A percentile compares a stretch with the other conserved stretches of the same genome.
Conservation (phyloP, 2,329 filamentous ascomycete genomes). For the Raffaelea deltoideospora region DNA sequence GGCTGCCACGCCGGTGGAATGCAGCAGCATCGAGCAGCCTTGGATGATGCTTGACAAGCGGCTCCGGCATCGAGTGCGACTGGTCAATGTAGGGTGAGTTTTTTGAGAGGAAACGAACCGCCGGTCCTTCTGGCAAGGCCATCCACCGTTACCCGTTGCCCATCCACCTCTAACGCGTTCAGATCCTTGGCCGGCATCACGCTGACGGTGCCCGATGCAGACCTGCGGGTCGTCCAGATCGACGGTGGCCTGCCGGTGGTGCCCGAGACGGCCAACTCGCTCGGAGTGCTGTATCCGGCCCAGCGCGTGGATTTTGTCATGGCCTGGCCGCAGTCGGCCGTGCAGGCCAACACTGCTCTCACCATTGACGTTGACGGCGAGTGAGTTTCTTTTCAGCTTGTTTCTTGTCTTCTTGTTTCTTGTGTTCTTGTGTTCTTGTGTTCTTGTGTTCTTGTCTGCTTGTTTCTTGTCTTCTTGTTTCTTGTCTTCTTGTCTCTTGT, state of each 20-base stretch:
- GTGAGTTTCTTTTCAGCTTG: too few relatives aligned
- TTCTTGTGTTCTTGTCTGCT: too few relatives aligned
- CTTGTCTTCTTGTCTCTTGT: too few relatives aligned
- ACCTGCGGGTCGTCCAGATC: slow-evolving; percentile 8
- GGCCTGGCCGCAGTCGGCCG: slow-evolving; percentile 6
- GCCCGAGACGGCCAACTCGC: slow-evolving; percentile 1
- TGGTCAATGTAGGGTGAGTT: slow-evolving; percentile 12
- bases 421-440: too few relatives aligned
- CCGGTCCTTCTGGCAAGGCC: too few relatives aligned
- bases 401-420: too few relatives aligned
- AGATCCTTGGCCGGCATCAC: slow-evolving; percentile 11
- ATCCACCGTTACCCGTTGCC: too few relatives aligned
- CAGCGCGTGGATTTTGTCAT: slow-evolving; percentile 11
- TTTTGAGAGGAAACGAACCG: too few relatives aligned
- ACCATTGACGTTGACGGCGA: slow-evolving; percentile 11
- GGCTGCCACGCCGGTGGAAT: slow-evolving; percentile 28
- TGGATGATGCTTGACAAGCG: slow-evolving; percentile 9
- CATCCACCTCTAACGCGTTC: not conserved
- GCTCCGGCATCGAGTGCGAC: slow-evolving; percentile 9
- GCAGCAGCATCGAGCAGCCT: slow-evolving; percentile 13
- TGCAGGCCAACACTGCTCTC: slow-evolving; percentile 1
- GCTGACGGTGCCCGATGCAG: slow-evolving; percentile 7
- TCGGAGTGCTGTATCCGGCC: slow-evolving; percentile 11
- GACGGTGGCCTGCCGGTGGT: slow-evolving; percentile 11
- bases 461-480: too few relatives aligned